These are phyloP conservation scores for Berberis vulgaris DNA, from an alignment of 164 flowering plant genomes.

Conservation along the genomic window DNA sequence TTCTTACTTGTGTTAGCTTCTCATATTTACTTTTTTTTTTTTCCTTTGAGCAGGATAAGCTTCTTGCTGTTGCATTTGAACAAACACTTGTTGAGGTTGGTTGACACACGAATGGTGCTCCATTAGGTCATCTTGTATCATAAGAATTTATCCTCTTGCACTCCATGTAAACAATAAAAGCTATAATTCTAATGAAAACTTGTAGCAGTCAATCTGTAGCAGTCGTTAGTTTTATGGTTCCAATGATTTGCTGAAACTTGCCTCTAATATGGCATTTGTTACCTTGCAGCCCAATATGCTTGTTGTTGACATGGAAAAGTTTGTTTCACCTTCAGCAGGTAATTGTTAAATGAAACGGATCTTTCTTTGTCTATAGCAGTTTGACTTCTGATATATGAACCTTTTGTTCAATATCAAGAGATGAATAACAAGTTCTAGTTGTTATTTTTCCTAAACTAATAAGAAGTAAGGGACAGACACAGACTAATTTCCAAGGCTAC, in stretches of 20 bases:
- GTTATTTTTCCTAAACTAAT: no score
- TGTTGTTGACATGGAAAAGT: constrained; percentile 88
- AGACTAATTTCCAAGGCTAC: no score
- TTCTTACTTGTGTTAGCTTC: no score
- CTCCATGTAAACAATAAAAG: no score
- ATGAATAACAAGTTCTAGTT: no score
- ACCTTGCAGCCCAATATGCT: constrained; percentile 95
- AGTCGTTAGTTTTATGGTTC: neutral
- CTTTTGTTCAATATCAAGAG: no score
- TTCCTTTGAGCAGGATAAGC: constrained; percentile 63
- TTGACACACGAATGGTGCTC: neutral
- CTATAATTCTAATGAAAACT: no score
- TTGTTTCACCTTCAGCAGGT: constrained; percentile 62
- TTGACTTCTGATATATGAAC: no score
- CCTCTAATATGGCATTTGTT: constrained; percentile 6
- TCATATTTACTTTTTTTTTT: constrained; percentile 1
- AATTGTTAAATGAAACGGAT: constrained; percentile 3
- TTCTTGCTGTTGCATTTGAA: constrained; percentile 78
- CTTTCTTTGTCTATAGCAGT: neutral
- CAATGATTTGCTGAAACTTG: neutral
- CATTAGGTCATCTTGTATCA: neutral
- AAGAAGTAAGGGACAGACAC: no score
- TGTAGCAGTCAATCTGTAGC: neutral
- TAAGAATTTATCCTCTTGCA: neutral
- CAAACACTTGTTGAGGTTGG: constrained; percentile 93